phyloP scores from a whole-genome alignment of 2,329 filamentous ascomycete genomes.

The Sporothrix dimorphospora region DNA sequence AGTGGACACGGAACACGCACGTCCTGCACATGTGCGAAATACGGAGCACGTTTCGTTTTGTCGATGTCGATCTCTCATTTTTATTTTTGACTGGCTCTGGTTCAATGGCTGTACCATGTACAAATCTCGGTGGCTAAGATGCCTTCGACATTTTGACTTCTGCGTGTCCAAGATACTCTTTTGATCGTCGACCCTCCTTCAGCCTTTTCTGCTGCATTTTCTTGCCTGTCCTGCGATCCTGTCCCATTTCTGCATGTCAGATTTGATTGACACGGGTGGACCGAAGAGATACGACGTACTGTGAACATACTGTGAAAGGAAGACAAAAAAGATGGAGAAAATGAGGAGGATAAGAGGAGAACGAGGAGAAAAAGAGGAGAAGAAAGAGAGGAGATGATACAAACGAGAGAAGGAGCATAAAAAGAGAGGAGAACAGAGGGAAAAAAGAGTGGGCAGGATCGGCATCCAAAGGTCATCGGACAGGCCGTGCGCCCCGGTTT shows the following conservation, averaged over 20 bases:
- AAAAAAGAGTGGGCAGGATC: constrained; percentile 5
- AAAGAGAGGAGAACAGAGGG: background rate
- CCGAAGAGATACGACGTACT: background rate
- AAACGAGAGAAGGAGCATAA: background rate
- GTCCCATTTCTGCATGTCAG: constrained; percentile 8
- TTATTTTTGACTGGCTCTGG: background rate
- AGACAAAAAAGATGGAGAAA: constrained; percentile 3
- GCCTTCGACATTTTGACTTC: background rate
- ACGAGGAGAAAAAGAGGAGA: background rate
- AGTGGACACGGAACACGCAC: background rate
- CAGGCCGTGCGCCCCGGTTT: constrained; percentile 19
- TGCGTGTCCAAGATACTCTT: background rate
- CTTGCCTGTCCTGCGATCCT: background rate
- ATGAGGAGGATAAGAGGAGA: background rate
- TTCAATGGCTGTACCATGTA: background rate
- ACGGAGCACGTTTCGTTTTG: background rate
- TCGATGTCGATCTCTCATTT: background rate
- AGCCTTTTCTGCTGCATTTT: background rate
- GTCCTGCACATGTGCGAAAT: background rate
- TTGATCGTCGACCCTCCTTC: background rate
- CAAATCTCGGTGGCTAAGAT: background rate
- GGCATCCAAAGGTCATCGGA: constrained; percentile 13
- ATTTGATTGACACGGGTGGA: background rate
- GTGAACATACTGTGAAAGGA: background rate
- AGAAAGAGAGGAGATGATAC: background rate